Evolutionary conservation across 169 alveolate species (phyloP).

Genomic region (Amoebophrya sp.): DNA sequence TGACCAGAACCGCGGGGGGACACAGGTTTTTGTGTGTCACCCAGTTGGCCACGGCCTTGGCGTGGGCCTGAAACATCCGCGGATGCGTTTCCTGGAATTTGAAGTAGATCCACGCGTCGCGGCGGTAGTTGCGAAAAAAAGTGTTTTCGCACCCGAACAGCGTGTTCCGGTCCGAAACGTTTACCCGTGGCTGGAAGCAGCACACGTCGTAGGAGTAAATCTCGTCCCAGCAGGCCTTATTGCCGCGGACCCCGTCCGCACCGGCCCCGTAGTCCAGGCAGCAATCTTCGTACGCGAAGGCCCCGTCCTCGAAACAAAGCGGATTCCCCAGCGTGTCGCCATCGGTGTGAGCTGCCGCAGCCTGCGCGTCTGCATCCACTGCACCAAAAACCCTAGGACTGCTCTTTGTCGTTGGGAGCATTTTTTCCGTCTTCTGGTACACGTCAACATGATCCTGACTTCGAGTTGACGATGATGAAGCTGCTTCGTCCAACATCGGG

Average conservation of each 20-base stretch:
- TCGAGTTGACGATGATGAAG: no score
- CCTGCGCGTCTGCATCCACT: no score
- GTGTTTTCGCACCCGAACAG: not conserved
- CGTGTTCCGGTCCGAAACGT: not conserved
- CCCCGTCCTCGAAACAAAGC: not conserved
- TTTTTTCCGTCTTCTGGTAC: no score
- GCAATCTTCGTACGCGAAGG: not conserved
- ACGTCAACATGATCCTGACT: no score
- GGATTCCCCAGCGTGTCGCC: no score
- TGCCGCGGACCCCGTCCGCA: no score
- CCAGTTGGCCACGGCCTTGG: not conserved
- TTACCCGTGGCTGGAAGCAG: not conserved
- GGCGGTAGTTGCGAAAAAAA: not conserved
- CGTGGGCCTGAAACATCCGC: not conserved
- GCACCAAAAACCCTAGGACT: no score
- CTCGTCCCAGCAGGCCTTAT: not conserved
- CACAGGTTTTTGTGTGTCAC: not conserved
- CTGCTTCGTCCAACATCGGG: no score
- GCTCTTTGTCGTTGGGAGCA: no score
- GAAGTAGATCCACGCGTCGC: slow-evolving; percentile 1
- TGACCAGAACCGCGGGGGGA: not conserved
- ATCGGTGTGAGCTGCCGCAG: no score
- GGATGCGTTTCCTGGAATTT: not conserved
- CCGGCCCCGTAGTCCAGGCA: not conserved
- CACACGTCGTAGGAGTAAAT: not conserved